Evolutionary conservation across 805 yeast species (phyloP), one percentile per base, ranked within the genome.

Genomic region (Sungouiella blattae): DNA sequence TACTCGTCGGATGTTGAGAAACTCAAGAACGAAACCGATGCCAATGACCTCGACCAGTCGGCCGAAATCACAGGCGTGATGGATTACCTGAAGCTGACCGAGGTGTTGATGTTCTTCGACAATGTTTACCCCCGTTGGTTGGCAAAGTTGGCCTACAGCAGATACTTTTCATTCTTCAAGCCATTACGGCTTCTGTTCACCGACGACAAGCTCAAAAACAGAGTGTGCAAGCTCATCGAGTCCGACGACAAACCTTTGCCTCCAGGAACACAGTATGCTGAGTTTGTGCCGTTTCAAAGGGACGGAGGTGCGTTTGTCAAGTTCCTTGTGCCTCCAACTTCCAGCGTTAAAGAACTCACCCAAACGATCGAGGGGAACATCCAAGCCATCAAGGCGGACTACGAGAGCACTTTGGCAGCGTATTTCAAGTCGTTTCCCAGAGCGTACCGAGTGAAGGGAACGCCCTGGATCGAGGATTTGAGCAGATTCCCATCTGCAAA

Each of bases 251-350:
- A 49, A 11, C 67, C 70, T 6, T 46, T 65, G 17, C 68, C 70
- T 3, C 41, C 32, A 3, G 57, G 46, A 6, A 51, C 58, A 11
- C 60, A 69, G 18, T 64, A 87, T 32, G 67, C 74, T 5, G 78
- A 80, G 2, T 70, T 87, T 20, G 75, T 81, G 21, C 83, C 93
- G 0, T 73, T 89, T 36, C 69, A 67, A 37, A 69, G 95, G 41
- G 98, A 93, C 53, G 96, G 97, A 34, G 98, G 98, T 29, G 96
- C 87, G 2, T 89, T 91, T 69, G 93, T 87, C 24, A 83, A 82
- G 45, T 83, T 83, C 49, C 58, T 65, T 20, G 75, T 85, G 18
- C 86, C 89, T 0, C 69, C 65, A 5, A 69, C 60, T 3, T 58
- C 58, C 36, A 61, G 73, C 4, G 61, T 73, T 4, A 70, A 74